phyloP scores from a whole-genome alignment of 495 filamentous ascomycete genomes.

The Cenococcum geophilum region DNA sequence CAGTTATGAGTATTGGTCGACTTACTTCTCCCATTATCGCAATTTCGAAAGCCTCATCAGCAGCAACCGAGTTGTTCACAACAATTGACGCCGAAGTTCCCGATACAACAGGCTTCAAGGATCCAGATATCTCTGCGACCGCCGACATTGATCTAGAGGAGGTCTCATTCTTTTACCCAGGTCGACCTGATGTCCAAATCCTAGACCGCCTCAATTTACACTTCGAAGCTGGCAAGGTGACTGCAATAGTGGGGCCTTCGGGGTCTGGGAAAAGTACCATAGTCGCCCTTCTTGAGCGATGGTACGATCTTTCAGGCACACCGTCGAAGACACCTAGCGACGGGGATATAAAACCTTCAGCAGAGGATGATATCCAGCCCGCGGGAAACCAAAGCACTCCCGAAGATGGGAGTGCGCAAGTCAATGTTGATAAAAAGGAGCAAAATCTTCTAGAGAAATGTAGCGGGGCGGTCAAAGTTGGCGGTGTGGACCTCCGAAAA shows the following conservation, averaged over 20 bases:
- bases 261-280: conserved; percentile 36
- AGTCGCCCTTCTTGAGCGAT: conserved; percentile 30
- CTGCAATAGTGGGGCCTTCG: conserved; percentile 34
- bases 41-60: conserved; percentile 27
- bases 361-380: not conserved
- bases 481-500: conserved; percentile 19
- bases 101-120: conserved; percentile 28
- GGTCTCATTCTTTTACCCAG: conserved; percentile 32
- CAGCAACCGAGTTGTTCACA: conserved; percentile 27
- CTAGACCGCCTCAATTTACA: conserved; percentile 21
- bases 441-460: conserved; percentile 9
- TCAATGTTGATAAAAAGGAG: not conserved
- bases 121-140: conserved; percentile 28
- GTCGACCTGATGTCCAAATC: conserved; percentile 30
- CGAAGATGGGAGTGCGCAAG: not conserved
- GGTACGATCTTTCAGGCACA: conserved; percentile 25
- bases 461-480: conserved; percentile 28
- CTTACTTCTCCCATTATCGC: conserved; percentile 25
- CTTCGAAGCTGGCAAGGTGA: conserved; percentile 32
- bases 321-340: not conserved
- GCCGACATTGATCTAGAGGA: conserved; percentile 26
- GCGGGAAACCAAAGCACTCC: conserved; percentile 3
- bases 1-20: conserved; percentile 21
- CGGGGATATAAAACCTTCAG: conserved; percentile 3
- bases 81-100: conserved; percentile 29